These are phyloP conservation scores for Sphenostylis stenocarpa DNA, from an alignment of 306 rosid species.

Conservation along the genomic window DNA sequence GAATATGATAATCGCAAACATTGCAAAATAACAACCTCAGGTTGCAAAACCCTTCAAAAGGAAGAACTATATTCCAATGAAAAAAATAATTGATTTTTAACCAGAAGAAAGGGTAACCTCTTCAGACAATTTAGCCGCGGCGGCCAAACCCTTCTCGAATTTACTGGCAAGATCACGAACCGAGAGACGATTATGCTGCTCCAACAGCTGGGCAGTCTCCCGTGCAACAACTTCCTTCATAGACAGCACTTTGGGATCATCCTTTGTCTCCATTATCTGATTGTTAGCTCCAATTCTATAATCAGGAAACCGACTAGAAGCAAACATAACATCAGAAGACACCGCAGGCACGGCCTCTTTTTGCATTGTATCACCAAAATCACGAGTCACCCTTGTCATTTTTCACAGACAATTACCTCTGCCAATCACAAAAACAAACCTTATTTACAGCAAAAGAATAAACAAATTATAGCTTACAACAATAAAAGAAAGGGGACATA, in stretches of 20 bases:
- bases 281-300: constrained; percentile 84
- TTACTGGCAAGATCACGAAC: constrained; percentile 95
- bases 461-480: background rate
- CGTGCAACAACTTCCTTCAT: constrained; percentile 96
- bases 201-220: constrained; percentile 85
- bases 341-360: constrained; percentile 77
- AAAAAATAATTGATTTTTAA: background rate
- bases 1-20: background rate
- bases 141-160: constrained; percentile 97
- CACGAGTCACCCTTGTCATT: constrained; percentile 85
- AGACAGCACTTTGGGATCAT: constrained; percentile 68
- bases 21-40: background rate
- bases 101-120: constrained; percentile 55
- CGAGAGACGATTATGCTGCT: constrained; percentile 93
- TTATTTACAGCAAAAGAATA: constrained; percentile 22
- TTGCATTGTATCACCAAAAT: constrained; percentile 78
- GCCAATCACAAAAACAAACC: constrained; percentile 41
- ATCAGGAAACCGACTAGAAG: constrained; percentile 84
- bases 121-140: constrained; percentile 95
- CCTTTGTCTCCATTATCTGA: constrained; percentile 78
- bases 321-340: constrained; percentile 77
- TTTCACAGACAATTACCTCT: constrained; percentile 39
- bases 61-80: background rate
- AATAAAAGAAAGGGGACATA: background rate
- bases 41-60: background rate